Conservation (phyloP, 2,329 filamentous ascomycete genomes). For the Cladosporium cucumerinum region DNA sequence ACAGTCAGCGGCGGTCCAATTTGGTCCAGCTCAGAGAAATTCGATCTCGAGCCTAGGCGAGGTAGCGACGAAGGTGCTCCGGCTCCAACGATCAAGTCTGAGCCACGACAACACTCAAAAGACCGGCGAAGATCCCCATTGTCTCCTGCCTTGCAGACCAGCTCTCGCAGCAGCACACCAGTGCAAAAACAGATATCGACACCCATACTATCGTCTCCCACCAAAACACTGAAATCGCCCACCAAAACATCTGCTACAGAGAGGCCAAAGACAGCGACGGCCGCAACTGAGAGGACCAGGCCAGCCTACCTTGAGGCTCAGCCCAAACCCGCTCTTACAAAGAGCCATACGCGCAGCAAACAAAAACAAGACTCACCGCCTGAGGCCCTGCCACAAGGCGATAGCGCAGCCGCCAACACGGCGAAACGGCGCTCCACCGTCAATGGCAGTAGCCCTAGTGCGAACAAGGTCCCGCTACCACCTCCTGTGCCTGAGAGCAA, state of each 20-base stretch:
- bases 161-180: constrained; percentile 7
- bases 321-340: constrained; percentile 6
- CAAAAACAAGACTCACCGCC: constrained; percentile 1
- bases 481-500: constrained; percentile 27
- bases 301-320: constrained; percentile 6
- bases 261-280: neutral
- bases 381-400: constrained; percentile 2
- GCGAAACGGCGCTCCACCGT: constrained; percentile 29
- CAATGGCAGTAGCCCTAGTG: neutral
- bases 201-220: neutral
- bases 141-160: neutral
- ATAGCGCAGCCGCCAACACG: constrained; percentile 22
- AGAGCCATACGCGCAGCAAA: neutral
- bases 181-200: neutral
- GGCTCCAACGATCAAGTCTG: constrained; percentile 2
- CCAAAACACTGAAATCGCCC: neutral
- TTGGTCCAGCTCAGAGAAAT: neutral
- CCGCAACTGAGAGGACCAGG: neutral
- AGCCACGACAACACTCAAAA: neutral
- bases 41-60: neutral
- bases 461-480: neutral
- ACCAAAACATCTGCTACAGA: neutral
- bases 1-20: constrained; percentile 25
- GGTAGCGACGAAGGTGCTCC: constrained; percentile 9
- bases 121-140: neutral